Evolutionary conservation across 495 filamentous ascomycete genomes (phyloP).

Genomic region (Aspergillus sclerotioniger): DNA sequence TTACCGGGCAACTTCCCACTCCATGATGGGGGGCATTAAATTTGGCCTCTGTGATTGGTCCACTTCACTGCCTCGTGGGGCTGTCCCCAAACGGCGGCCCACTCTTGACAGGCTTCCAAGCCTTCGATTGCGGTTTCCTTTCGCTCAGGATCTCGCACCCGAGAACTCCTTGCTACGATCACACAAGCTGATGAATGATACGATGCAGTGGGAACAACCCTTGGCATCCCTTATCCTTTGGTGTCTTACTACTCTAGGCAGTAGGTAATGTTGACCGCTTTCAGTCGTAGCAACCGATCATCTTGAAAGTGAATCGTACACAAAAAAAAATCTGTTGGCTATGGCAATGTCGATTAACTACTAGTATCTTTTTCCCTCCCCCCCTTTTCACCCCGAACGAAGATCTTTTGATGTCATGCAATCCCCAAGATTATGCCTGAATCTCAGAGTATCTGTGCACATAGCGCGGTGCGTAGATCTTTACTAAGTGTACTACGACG

Average conservation of each 20-base stretch:
- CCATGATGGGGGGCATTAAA: neutral
- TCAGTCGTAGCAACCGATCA: too few relatives aligned
- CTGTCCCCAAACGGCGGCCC: slow-evolving; percentile 22
- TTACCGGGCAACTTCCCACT: neutral
- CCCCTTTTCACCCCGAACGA: too few relatives aligned
- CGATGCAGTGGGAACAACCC: neutral
- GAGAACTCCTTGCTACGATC: slow-evolving; percentile 27
- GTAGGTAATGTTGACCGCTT: neutral
- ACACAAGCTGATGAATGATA: slow-evolving; percentile 3
- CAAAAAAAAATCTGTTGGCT: too few relatives aligned
- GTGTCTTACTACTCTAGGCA: neutral
- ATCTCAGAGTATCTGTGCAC: neutral
- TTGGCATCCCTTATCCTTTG: neutral
- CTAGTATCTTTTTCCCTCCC: too few relatives aligned
- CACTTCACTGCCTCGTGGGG: slow-evolving; percentile 15
- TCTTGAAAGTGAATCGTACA: too few relatives aligned
- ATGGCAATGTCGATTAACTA: too few relatives aligned
- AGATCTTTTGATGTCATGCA: too few relatives aligned
- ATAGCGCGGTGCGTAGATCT: neutral
- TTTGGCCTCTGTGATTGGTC: slow-evolving; percentile 12
- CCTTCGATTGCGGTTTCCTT: slow-evolving; percentile 19
- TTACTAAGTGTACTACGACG: neutral
- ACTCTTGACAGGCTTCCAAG: slow-evolving; percentile 29
- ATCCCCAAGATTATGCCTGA: too few relatives aligned
- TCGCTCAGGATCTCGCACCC: slow-evolving; percentile 26